A percentile compares a stretch with the other conserved stretches of the same genome.
Evolutionary conservation across 768 basidiomycete species (phyloP).

Genomic region (Cubamyces lactineus): DNA sequence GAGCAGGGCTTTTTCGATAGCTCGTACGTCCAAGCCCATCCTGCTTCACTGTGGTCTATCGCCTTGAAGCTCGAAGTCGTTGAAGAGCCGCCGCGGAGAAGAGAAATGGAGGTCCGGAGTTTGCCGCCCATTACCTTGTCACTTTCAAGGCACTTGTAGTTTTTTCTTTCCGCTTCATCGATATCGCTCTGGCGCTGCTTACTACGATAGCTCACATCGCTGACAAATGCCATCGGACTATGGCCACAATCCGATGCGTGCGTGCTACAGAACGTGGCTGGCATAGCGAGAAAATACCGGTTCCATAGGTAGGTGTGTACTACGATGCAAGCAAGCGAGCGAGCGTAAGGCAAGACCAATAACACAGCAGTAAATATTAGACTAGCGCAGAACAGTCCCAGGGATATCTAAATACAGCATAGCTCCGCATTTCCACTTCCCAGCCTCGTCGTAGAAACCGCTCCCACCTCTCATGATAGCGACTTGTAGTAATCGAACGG

Average conservation of each 20-base stretch:
- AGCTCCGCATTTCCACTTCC: not conserved
- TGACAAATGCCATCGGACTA: constrained; percentile 5
- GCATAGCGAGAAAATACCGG: not conserved
- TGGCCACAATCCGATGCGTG: not conserved
- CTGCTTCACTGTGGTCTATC: constrained; percentile 8
- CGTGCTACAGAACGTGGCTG: not conserved
- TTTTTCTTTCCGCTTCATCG: constrained; percentile 13
- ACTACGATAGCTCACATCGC: not conserved
- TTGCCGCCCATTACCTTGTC: constrained; percentile 24
- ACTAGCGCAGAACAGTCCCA: constrained; percentile 1
- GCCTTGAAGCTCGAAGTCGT: constrained; percentile 12
- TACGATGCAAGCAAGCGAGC: not conserved
- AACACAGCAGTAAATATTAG: not conserved
- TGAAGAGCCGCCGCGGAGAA: constrained; percentile 17
- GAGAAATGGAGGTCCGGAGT: constrained; percentile 20
- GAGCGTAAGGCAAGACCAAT: not conserved
- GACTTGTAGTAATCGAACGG: constrained; percentile 11
- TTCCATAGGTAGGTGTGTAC: too few relatives aligned
- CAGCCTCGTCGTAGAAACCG: not conserved
- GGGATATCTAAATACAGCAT: constrained; percentile 7
- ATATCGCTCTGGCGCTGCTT: constrained; percentile 9
- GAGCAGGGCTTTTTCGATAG: constrained; percentile 62
- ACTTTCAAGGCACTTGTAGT: constrained; percentile 16
- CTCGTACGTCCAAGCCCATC: constrained; percentile 26
- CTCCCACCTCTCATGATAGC: not conserved